A percentile compares a stretch with the other conserved stretches of the same genome.
These are phyloP conservation scores for Quercus engelmannii DNA, from an alignment of 306 rosid genomes.

Conservation along the genomic window DNA sequence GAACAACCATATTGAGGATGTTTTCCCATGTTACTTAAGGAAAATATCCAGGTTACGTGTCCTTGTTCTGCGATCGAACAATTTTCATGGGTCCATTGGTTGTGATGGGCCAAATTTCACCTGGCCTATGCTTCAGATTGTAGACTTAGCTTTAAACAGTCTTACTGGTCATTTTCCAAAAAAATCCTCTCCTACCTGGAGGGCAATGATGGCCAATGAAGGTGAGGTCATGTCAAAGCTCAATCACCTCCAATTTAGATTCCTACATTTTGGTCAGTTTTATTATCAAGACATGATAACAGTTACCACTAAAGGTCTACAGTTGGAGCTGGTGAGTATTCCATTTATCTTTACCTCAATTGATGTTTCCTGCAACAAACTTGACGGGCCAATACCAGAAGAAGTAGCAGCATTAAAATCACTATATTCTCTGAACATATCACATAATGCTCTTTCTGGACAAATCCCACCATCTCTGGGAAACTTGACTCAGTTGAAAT, in stretches of 20 bases:
- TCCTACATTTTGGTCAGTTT: neutral
- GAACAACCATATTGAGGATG: conserved; percentile 14
- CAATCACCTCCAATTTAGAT: neutral
- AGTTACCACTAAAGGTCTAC: conserved; percentile 10
- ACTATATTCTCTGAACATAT: conserved; percentile 12
- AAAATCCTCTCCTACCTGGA: conserved; percentile 23
- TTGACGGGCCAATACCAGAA: conserved; percentile 12
- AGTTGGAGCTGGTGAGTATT: neutral
- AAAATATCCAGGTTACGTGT: conserved; percentile 12
- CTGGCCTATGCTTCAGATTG: conserved; percentile 36
- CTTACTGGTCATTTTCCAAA: conserved; percentile 32
- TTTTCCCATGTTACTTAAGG: conserved; percentile 24
- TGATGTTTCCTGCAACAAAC: conserved; percentile 21
- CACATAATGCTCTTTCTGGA: conserved; percentile 15
- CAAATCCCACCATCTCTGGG: conserved; percentile 33
- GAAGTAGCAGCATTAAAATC: conserved; percentile 12
- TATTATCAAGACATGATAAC: conserved; percentile 30
- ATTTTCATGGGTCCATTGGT: neutral
- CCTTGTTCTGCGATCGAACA: conserved; percentile 32
- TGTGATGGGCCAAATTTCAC: neutral
- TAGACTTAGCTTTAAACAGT: conserved; percentile 33
- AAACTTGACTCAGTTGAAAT: conserved; percentile 15
- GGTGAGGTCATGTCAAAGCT: neutral
- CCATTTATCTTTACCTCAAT: neutral
- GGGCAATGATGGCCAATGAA: conserved; percentile 26